These are phyloP conservation scores for Vinca major DNA, from an alignment of 305 asterid species.

Conservation along the genomic window DNA sequence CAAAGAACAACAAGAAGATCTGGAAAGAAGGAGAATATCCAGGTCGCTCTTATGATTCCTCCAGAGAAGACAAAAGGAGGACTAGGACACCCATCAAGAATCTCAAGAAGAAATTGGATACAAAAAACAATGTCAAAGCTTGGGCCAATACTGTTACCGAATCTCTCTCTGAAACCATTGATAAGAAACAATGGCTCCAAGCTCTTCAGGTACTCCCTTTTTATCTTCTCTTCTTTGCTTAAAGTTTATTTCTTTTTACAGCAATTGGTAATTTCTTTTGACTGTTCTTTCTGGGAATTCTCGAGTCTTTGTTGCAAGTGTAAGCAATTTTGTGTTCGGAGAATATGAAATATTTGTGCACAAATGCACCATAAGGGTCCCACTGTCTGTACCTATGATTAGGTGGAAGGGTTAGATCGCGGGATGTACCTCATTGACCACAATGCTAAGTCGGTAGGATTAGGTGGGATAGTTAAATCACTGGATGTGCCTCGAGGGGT, in stretches of 20 bases:
- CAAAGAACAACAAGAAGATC: conserved; percentile 28
- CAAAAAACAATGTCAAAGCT: conserved; percentile 42
- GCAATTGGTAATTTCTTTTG: background rate
- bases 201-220: conserved; percentile 55
- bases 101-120: conserved; percentile 66
- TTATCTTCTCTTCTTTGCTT: background rate
- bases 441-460: no score
- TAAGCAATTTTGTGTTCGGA: no score
- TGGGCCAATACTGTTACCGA: conserved; percentile 89
- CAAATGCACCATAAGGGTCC: no score
- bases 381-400: no score
- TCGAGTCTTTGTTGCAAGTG: no score
- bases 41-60: conserved; percentile 21
- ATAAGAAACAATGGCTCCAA: conserved; percentile 63
- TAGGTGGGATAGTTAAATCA: no score
- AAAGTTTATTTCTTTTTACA: background rate
- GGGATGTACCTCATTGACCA: no score
- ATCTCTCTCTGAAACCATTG: conserved; percentile 71
- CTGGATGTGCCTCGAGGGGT: no score
- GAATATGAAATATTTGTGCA: no score
- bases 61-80: conserved; percentile 12
- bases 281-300: no score
- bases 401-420: no score
- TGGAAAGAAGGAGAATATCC: conserved; percentile 62
- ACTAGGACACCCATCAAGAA: conserved; percentile 50